Evolutionary conservation across 192 early-diverging fungal genomes (phyloP), one percentile per base, ranked within the genome.

Genomic region (Geranomyces michiganensis): DNA sequence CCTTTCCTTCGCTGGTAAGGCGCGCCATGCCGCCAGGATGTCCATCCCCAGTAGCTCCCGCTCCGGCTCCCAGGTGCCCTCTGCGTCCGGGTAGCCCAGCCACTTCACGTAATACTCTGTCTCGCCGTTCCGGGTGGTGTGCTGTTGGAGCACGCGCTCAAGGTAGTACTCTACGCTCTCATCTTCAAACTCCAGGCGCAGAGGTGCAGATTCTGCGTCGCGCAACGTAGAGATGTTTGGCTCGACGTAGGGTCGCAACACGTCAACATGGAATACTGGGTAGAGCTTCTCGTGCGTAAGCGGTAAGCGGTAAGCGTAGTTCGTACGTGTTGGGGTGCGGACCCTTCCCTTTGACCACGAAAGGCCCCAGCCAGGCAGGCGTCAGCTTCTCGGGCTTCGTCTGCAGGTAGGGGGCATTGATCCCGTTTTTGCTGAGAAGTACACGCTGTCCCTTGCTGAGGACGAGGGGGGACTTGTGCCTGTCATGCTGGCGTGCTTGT

Each of bases 251-350:
- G 33, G 46, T 32, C 33, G 14, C 48, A 67, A 21, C 14, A 55
- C 33, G 48, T 33, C 30, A 4, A 56, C 51, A 30, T 67, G 66
- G 45, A 67, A 67, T 9, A 67, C 53, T 5, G 66, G 66, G 29
- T 56, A 67, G 47, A 67, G 59, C 33, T 61, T 41, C 36, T 41
- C 36, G 10, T 41, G 36, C 5, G 9, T 21, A 3, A 43, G 24
- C 36, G 43, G n/a, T n/a, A n/a, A n/a, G n/a, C n/a, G n/a, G 36
- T 22, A 65, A 24, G 10, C 45, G 21, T 10, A 65, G 63, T 24
- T 48, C 43, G 63, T 65, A 65, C 7, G 63, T 65, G 43, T 45
- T 41, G 9, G 63, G 43, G 63, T 65, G 63, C 46, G 36, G 63
- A 13, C 63, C 63, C 29, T 46, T 41, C 12, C 46, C 29, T 41